These are phyloP conservation scores for Gymnopilus junonius DNA, from an alignment of 768 basidiomycete species.

Conservation along the genomic window DNA sequence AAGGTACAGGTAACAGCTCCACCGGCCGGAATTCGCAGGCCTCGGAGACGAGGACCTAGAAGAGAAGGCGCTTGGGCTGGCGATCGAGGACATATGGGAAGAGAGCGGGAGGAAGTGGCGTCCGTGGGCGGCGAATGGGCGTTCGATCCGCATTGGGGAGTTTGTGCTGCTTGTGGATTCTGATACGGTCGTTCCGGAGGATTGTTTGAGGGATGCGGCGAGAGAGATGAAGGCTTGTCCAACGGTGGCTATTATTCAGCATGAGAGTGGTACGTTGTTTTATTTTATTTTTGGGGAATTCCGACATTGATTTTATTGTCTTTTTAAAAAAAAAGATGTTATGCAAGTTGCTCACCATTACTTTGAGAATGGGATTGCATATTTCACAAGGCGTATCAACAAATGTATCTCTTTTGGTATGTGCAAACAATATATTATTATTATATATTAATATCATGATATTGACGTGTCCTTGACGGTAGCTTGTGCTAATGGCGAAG, in stretches of 20 bases:
- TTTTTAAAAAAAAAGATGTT: too few relatives aligned
- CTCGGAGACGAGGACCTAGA: slow-evolving; percentile 55
- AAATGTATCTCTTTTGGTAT: slow-evolving; percentile 72
- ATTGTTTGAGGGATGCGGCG: slow-evolving; percentile 85
- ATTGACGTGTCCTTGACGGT: slow-evolving; percentile 25
- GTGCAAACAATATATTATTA: slow-evolving; percentile 26
- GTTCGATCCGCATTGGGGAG: slow-evolving; percentile 72
- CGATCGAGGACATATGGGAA: slow-evolving; percentile 71
- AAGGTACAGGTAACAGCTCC: slow-evolving; percentile 1
- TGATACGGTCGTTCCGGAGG: slow-evolving; percentile 79
- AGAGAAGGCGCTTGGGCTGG: slow-evolving; percentile 71
- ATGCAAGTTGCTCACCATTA: slow-evolving; percentile 88
- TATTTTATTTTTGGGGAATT: slow-evolving; percentile 11
- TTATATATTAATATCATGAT: not conserved
- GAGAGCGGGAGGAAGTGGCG: slow-evolving; percentile 55
- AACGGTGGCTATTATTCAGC: slow-evolving; percentile 84
- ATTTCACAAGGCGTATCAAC: slow-evolving; percentile 84
- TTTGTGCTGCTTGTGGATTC: slow-evolving; percentile 81
- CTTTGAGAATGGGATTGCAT: slow-evolving; percentile 88
- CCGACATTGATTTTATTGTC: slow-evolving; percentile 20
- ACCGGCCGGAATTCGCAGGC: slow-evolving; percentile 10
- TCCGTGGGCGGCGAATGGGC: slow-evolving; percentile 79
- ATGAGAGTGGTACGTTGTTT: slow-evolving; percentile 61
- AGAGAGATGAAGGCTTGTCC: slow-evolving; percentile 78
- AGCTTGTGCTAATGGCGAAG: slow-evolving; percentile 82